Evolutionary conservation across 352 stramenopile species (phyloP).

Genomic region (Lagenidium giganteum): DNA sequence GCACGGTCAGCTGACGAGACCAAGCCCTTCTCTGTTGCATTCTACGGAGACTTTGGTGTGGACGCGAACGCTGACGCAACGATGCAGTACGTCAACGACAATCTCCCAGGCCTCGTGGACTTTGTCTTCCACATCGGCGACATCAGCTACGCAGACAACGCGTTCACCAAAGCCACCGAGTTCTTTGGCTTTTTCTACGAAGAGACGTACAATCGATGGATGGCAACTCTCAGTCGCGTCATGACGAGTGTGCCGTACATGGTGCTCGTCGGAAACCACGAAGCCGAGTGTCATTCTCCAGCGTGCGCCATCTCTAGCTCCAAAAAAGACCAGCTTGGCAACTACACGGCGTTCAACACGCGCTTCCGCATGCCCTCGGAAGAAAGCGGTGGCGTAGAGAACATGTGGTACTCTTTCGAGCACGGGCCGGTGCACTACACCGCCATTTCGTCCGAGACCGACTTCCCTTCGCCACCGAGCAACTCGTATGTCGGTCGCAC

Average conservation of each 20-base stretch:
- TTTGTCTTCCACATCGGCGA: constrained; percentile 34
- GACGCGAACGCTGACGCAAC: constrained; percentile 23
- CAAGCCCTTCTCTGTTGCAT: constrained; percentile 31
- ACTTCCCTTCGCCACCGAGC: constrained; percentile 21
- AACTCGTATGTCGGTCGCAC: constrained; percentile 17
- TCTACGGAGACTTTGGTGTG: constrained; percentile 57
- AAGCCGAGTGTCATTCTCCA: constrained; percentile 77
- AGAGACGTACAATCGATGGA: constrained; percentile 77
- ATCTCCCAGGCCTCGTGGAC: constrained; percentile 10
- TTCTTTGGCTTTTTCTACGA: constrained; percentile 71
- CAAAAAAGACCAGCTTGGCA: constrained; percentile 45
- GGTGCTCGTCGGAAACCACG: constrained; percentile 79
- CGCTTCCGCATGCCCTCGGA: constrained; percentile 75
- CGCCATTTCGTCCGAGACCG: constrained; percentile 69
- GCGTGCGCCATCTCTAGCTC: constrained; percentile 31
- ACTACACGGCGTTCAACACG: constrained; percentile 78
- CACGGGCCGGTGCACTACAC: constrained; percentile 77
- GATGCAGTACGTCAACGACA: constrained; percentile 3
- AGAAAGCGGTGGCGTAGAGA: constrained; percentile 40
- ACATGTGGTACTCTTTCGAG: constrained; percentile 88
- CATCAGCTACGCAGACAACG: constrained; percentile 24
- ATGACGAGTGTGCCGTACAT: constrained; percentile 69
- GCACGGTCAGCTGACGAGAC: constrained; percentile 19
- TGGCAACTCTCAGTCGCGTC: constrained; percentile 44
- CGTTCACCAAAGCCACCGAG: too few species aligned